Percentiles rank a stretch among this genome's conserved stretches.
phyloP scores from a whole-genome alignment of 305 asterid species.

The Solanum hybrid region DNA sequence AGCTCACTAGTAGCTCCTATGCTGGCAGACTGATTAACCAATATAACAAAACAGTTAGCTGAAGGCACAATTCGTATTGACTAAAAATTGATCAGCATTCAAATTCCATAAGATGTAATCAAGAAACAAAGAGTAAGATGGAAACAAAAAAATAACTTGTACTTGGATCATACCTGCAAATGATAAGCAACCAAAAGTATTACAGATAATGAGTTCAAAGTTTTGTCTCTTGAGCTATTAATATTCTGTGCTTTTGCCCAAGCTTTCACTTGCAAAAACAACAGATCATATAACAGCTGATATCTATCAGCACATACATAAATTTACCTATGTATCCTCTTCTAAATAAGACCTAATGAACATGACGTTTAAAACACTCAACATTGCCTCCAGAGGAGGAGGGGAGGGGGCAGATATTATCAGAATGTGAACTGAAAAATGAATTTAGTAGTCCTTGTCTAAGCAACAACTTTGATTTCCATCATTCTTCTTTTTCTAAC shows the following conservation, averaged over 20 bases:
- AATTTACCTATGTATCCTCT: background rate
- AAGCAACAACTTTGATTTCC: background rate
- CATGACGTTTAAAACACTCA: background rate
- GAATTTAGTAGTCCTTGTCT: background rate
- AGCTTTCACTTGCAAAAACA: slow-evolving; percentile 58
- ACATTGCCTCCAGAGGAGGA: background rate
- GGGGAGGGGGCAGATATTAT: background rate
- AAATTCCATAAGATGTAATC: background rate
- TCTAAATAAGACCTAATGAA: background rate
- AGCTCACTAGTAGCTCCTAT: too few species aligned
- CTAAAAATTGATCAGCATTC: background rate
- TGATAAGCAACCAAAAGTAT: slow-evolving; percentile 84
- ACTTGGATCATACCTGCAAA: slow-evolving; percentile 56
- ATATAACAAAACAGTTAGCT: background rate
- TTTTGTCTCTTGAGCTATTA: slow-evolving; percentile 79
- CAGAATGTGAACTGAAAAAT: background rate
- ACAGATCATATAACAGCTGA: background rate
- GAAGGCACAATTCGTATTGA: background rate
- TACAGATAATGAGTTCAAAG: slow-evolving; percentile 80
- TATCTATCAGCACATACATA: background rate
- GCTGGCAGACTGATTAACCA: background rate
- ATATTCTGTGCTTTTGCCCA: slow-evolving; percentile 86
- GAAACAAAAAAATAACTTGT: background rate
- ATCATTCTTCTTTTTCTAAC: background rate
- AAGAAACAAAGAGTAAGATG: background rate